phyloP scores from a whole-genome alignment of 345 rosid species.

The Salix udensis region DNA sequence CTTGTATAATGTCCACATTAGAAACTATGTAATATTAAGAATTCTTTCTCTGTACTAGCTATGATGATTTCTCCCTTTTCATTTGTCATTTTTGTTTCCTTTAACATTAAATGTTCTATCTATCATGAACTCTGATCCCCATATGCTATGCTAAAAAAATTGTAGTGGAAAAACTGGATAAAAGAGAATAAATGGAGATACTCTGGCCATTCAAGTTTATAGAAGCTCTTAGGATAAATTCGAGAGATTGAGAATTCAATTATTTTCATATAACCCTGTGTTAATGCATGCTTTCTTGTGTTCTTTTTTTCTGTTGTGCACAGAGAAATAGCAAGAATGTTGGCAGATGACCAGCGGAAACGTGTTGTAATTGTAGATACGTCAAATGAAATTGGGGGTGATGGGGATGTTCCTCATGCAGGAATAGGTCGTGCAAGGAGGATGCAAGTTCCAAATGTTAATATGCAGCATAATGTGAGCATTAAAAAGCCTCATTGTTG shows the following conservation, averaged over 20 bases:
- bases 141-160: neutral
- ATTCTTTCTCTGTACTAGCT: no score
- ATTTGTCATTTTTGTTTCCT: neutral
- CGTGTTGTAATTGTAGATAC: slow-evolving; percentile 89
- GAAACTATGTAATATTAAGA: no score
- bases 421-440: slow-evolving; percentile 95
- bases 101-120: neutral
- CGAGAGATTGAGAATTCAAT: neutral
- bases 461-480: slow-evolving; percentile 83
- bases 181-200: neutral
- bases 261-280: neutral
- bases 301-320: neutral
- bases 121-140: neutral
- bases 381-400: slow-evolving; percentile 94
- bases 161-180: neutral
- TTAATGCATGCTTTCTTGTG: neutral
- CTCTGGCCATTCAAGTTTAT: neutral
- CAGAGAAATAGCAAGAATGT: slow-evolving; percentile 87
- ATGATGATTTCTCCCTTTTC: no score
- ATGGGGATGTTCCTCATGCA: slow-evolving; percentile 89
- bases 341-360: slow-evolving; percentile 85
- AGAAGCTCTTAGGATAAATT: neutral
- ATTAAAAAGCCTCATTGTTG: neutral
- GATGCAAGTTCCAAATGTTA: slow-evolving; percentile 97
- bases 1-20: no score